Conservation (phyloP, 345 rosid species). For the Viola odorata region DNA sequence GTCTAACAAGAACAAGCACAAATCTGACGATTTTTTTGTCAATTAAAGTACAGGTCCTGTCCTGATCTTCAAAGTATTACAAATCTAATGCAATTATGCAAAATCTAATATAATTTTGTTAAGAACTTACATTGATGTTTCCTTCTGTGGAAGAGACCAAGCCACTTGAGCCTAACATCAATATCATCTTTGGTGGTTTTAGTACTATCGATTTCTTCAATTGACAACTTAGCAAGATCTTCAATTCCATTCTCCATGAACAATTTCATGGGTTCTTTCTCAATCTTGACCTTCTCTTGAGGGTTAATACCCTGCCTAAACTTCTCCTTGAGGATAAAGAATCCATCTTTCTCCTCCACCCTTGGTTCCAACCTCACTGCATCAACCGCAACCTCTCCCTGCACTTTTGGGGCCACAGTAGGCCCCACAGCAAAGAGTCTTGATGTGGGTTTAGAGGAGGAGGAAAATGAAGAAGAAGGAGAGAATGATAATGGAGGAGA, state of each 20-base stretch:
- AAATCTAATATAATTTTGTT: not conserved
- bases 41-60: not conserved
- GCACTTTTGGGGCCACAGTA: constrained; percentile 14
- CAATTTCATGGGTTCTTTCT: constrained; percentile 78
- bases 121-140: constrained; percentile 69
- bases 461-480: constrained; percentile 6
- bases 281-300: constrained; percentile 81
- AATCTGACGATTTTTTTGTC: too few species aligned
- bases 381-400: constrained; percentile 30
- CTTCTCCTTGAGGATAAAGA: constrained; percentile 76
- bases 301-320: constrained; percentile 79
- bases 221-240: constrained; percentile 60
- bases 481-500: constrained; percentile 23
- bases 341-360: constrained; percentile 73
- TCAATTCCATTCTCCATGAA: constrained; percentile 73
- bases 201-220: constrained; percentile 64
- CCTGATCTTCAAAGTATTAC: not conserved
- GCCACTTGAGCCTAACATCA: constrained; percentile 96
- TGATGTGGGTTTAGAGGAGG: constrained; percentile 39
- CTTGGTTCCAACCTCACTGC: constrained; percentile 68
- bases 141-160: constrained; percentile 88
- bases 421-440: constrained; percentile 28
- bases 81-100: not conserved
- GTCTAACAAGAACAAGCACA: too few species aligned
- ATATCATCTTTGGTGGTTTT: constrained; percentile 67